phyloP scores from a whole-genome alignment of 768 basidiomycete species.

The Boletus reticuloceps region DNA sequence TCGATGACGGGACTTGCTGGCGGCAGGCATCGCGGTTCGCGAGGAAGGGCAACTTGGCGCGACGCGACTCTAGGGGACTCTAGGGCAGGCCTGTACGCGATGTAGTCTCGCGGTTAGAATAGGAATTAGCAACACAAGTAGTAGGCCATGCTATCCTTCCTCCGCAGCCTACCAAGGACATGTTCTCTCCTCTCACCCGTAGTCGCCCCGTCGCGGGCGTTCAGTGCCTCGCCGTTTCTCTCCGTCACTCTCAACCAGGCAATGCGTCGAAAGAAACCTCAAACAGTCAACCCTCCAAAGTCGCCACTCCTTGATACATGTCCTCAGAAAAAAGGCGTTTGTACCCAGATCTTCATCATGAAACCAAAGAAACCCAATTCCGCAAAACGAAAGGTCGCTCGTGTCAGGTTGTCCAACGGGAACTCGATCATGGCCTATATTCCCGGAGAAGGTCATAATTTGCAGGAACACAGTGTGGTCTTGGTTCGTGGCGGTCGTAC shows the following conservation, averaged over 20 bases:
- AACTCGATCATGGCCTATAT: slow-evolving; percentile 91
- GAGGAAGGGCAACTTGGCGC: not conserved
- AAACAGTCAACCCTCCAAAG: slow-evolving; percentile 42
- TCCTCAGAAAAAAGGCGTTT: slow-evolving; percentile 92
- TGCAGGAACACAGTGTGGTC: slow-evolving; percentile 97
- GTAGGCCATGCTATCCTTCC: slow-evolving; percentile 25
- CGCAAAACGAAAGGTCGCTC: slow-evolving; percentile 94
- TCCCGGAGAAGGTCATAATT: slow-evolving; percentile 94
- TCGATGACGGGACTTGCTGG: slow-evolving; percentile 38
- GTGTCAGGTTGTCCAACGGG: slow-evolving; percentile 89
- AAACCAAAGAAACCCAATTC: slow-evolving; percentile 99
- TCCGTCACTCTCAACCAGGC: slow-evolving; percentile 83
- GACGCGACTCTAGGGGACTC: slow-evolving; percentile 23
- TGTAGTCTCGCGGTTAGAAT: not conserved
- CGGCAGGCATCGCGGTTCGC: slow-evolving; percentile 31
- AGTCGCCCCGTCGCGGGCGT: slow-evolving; percentile 40
- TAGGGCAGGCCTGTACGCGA: slow-evolving; percentile 33
- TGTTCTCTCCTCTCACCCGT: slow-evolving; percentile 11
- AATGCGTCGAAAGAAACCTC: slow-evolving; percentile 69
- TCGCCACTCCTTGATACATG: slow-evolving; percentile 79
- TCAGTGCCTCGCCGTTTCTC: slow-evolving; percentile 60
- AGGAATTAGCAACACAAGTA: not conserved
- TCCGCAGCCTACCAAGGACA: slow-evolving; percentile 21
- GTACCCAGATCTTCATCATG: slow-evolving; percentile 72
- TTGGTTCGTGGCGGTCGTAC: slow-evolving; percentile 92